Percentiles rank a stretch among this genome's conserved stretches.
Conservation (phyloP, 2,329 filamentous ascomycete species). For the Rutstroemia sp. region DNA sequence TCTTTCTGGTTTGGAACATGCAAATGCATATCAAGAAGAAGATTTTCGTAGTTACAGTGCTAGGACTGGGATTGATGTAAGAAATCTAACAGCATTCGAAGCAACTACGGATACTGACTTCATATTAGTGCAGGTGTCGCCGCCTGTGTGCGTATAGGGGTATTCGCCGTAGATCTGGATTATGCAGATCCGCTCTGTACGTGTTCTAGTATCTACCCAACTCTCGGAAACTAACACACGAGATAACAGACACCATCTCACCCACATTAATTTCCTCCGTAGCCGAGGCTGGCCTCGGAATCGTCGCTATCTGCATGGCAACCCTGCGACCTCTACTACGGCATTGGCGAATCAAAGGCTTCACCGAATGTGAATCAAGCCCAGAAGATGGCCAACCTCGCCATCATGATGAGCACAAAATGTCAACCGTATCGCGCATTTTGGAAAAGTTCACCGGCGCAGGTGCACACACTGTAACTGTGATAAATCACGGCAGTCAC, state of each 20-base stretch:
- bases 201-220: neutral
- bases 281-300: constrained; percentile 4
- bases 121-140: neutral
- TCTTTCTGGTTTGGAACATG: constrained; percentile 7
- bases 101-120: neutral
- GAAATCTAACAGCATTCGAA: neutral
- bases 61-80: constrained; percentile 8
- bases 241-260: constrained; percentile 1
- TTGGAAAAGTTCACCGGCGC: neutral
- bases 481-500: constrained; percentile 1
- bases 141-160: neutral
- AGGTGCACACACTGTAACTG: constrained; percentile 6
- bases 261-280: constrained; percentile 7
- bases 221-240: neutral
- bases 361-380: neutral
- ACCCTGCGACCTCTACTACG: constrained; percentile 6
- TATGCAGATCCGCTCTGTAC: constrained; percentile 5
- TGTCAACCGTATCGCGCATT: constrained; percentile 8
- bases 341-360: neutral
- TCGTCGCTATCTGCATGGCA: constrained; percentile 3
- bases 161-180: constrained; percentile 1
- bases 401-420: neutral
- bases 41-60: neutral
- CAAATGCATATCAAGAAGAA: constrained; percentile 7
- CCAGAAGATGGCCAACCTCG: neutral